Percentiles rank a stretch among this genome's conserved stretches.
Conservation (phyloP, 2,329 filamentous ascomycete species). For the Diaporthe sp. region DNA sequence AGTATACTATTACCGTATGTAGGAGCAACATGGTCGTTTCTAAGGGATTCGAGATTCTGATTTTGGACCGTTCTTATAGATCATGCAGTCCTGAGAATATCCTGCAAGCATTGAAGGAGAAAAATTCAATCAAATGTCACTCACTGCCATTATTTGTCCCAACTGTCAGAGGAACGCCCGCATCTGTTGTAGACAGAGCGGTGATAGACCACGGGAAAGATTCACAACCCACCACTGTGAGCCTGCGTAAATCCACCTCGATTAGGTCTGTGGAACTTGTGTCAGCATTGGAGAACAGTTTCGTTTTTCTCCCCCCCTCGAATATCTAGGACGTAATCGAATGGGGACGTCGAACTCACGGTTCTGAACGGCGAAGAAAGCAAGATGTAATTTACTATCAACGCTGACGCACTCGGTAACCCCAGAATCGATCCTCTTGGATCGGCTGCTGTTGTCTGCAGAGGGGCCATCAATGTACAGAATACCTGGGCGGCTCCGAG, state of each 20-base stretch:
- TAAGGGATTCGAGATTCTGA: neutral
- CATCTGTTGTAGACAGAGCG: slow-evolving; percentile 78
- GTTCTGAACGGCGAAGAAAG: slow-evolving; percentile 85
- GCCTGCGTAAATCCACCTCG: slow-evolving; percentile 83
- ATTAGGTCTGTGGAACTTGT: slow-evolving; percentile 70
- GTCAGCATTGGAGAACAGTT: slow-evolving; percentile 37
- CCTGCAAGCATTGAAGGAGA: neutral
- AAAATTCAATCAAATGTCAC: neutral
- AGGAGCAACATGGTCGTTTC: neutral
- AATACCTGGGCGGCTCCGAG: slow-evolving; percentile 74
- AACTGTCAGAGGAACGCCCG: slow-evolving; percentile 81
- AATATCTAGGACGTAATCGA: no score
- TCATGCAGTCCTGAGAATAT: neutral
- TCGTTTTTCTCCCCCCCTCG: no score
- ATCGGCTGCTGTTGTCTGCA: slow-evolving; percentile 58
- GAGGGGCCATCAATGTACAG: slow-evolving; percentile 69
- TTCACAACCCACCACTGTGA: slow-evolving; percentile 77
- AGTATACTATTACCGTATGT: neutral
- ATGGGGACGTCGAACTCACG: slow-evolving; percentile 58
- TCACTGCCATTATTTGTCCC: slow-evolving; percentile 78
- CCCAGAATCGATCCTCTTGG: slow-evolving; percentile 77
- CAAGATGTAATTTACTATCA: slow-evolving; percentile 74
- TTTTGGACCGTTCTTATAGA: neutral
- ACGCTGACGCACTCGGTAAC: slow-evolving; percentile 88
- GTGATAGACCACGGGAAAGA: slow-evolving; percentile 87